A percentile compares a stretch with the other conserved stretches of the same genome.
Evolutionary conservation across 2,329 filamentous ascomycete species (phyloP).

Genomic region (Aureobasidium sp.): DNA sequence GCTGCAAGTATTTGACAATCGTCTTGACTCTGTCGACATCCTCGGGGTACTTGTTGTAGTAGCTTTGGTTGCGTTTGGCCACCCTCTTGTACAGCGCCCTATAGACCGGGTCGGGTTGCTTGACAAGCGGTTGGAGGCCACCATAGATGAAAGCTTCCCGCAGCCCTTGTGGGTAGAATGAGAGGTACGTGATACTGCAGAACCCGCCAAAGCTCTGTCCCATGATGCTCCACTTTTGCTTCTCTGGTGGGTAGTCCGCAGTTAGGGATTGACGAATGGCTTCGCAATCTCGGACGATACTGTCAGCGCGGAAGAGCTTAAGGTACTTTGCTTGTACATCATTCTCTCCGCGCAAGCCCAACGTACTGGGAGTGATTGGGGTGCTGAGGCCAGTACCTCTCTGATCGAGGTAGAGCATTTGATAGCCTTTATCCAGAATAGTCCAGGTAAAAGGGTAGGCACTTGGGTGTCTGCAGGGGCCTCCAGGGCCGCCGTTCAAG

Average conservation of each 20-base stretch:
- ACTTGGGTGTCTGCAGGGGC: conserved; percentile 66
- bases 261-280: conserved; percentile 72
- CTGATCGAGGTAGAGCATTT: conserved; percentile 78
- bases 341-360: conserved; percentile 54
- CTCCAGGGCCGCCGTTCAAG: conserved; percentile 79
- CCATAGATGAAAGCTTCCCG: conserved; percentile 77
- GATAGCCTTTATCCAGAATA: conserved; percentile 71
- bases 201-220: conserved; percentile 93
- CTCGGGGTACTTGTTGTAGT: conserved; percentile 78
- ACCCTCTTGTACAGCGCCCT: conserved; percentile 60
- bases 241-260: conserved; percentile 53
- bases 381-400: conserved; percentile 80
- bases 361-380: conserved; percentile 64
- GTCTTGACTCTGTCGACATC: conserved; percentile 60
- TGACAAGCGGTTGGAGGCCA: conserved; percentile 69
- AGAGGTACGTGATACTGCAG: conserved; percentile 74
- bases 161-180: conserved; percentile 65
- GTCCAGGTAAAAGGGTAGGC: conserved; percentile 60
- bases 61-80: conserved; percentile 62
- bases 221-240: conserved; percentile 74
- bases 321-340: conserved; percentile 70
- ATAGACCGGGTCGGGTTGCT: conserved; percentile 67
- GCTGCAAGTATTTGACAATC: conserved; percentile 56
- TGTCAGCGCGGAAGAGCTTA: conserved; percentile 79
- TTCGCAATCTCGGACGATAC: conserved; percentile 81